Percentiles rank a stretch among this genome's conserved stretches.
These are phyloP conservation scores for Penicillium sp. DNA, from an alignment of 2,329 filamentous ascomycete species.

Conservation along the genomic window DNA sequence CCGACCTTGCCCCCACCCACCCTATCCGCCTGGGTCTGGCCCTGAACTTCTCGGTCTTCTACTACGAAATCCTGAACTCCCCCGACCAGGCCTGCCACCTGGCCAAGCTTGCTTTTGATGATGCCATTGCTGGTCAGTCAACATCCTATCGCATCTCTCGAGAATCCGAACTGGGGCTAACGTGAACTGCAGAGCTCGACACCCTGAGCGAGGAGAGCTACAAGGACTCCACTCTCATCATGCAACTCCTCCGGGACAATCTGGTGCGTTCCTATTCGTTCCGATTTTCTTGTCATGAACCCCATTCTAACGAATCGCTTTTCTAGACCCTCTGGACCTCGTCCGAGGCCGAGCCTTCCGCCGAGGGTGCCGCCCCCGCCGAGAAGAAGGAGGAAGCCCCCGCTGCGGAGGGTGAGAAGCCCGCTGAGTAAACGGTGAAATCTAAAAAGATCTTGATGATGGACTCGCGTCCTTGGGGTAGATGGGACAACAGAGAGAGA, in stretches of 20 bases:
- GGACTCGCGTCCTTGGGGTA: conserved; percentile 30
- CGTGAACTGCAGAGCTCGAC: conserved; percentile 69
- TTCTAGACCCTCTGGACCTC: conserved; percentile 95
- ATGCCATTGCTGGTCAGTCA: conserved; percentile 78
- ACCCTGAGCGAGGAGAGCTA: conserved; percentile 98
- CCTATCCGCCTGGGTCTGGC: conserved; percentile 89
- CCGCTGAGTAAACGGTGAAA: conserved; percentile 44
- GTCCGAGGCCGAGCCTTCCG: conserved; percentile 85
- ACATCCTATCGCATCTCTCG: neutral
- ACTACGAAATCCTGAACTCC: conserved; percentile 99
- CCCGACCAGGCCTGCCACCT: conserved; percentile 98
- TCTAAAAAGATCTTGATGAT: conserved; percentile 31
- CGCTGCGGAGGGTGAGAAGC: conserved; percentile 42
- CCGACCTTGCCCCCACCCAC: conserved; percentile 85
- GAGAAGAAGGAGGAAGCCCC: conserved; percentile 46
- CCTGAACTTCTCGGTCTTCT: conserved; percentile 97
- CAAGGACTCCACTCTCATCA: conserved; percentile 98
- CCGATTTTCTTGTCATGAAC: neutral
- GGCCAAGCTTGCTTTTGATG: conserved; percentile 92
- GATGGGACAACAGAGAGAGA: conserved; percentile 22
- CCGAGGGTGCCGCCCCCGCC: conserved; percentile 46
- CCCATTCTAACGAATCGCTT: conserved; percentile 26
- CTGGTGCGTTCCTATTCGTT: conserved; percentile 61
- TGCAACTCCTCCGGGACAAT: conserved; percentile 98
- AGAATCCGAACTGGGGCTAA: neutral